Percentiles rank a stretch among this genome's conserved stretches.
phyloP scores from a whole-genome alignment of 768 basidiomycete genomes.

The Leucocoprinus birnbaumii region DNA sequence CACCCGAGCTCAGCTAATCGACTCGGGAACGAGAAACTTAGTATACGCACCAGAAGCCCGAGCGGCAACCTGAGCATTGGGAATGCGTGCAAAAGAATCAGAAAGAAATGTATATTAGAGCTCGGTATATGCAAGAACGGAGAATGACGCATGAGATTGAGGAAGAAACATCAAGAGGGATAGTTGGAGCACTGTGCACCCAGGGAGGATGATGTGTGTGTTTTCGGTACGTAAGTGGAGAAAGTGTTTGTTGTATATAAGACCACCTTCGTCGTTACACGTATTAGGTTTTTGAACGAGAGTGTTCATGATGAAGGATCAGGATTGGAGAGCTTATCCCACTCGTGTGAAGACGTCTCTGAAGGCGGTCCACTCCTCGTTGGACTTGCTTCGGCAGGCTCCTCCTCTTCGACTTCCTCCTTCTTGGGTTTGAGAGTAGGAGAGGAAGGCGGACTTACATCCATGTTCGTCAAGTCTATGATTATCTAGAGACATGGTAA shows the following conservation, averaged over 20 bases:
- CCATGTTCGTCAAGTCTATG: constrained; percentile 83
- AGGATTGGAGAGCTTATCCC: constrained; percentile 84
- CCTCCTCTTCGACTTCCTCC: constrained; percentile 33
- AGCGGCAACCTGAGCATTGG: constrained; percentile 50
- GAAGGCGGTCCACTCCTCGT: constrained; percentile 68
- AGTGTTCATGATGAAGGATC: constrained; percentile 35
- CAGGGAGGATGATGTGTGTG: neutral
- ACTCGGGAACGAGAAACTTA: constrained; percentile 3
- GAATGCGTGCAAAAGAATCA: constrained; percentile 13
- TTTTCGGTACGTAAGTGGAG: constrained; percentile 7
- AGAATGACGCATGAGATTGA: constrained; percentile 25
- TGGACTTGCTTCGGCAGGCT: constrained; percentile 60
- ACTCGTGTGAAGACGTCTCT: constrained; percentile 86
- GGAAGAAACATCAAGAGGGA: constrained; percentile 19
- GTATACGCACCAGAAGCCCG: constrained; percentile 72
- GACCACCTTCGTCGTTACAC: constrained; percentile 17
- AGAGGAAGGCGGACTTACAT: constrained; percentile 72
- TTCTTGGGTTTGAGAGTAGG: constrained; percentile 21
- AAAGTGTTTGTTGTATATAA: constrained; percentile 10
- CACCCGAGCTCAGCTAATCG: constrained; percentile 13
- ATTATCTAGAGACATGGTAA: constrained; percentile 31
- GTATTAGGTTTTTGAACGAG: neutral
- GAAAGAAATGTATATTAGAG: constrained; percentile 25
- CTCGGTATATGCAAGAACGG: constrained; percentile 62
- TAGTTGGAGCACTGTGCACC: constrained; percentile 9